Evolutionary conservation across 1,284 basidiomycete genomes (phyloP).

Genomic region (Cryptococcus maquisensis): DNA sequence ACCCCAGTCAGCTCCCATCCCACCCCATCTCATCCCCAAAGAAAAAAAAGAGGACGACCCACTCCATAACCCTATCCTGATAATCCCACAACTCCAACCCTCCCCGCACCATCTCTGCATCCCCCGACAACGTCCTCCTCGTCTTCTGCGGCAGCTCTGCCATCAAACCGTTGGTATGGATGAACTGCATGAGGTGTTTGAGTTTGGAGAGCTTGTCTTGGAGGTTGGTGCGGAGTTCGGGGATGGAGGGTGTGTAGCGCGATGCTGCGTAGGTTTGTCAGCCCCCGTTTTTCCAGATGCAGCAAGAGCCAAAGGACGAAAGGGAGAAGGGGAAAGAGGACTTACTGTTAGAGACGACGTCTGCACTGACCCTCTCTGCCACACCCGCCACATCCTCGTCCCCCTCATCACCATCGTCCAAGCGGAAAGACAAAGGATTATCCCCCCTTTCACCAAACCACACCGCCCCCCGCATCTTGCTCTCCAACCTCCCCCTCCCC

Average conservation of each 20-base stretch:
- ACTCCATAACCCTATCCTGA: slow-evolving; percentile 59
- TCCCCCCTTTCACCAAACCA: slow-evolving; percentile 53
- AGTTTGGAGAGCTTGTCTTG: slow-evolving; percentile 69
- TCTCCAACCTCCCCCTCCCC: slow-evolving; percentile 48
- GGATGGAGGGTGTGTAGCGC: slow-evolving; percentile 66
- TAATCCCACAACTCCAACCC: slow-evolving; percentile 77
- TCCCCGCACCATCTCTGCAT: slow-evolving; percentile 84
- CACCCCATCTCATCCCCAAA: neutral
- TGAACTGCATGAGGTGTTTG: slow-evolving; percentile 76
- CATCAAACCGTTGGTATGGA: slow-evolving; percentile 76
- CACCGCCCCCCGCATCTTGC: slow-evolving; percentile 55
- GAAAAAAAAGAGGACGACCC: slow-evolving; percentile 9
- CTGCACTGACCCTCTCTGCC: slow-evolving; percentile 50
- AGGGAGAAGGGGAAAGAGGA: neutral
- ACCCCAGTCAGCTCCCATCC: slow-evolving; percentile 1
- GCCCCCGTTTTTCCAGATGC: neutral
- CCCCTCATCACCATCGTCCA: slow-evolving; percentile 18
- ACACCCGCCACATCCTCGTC: slow-evolving; percentile 54
- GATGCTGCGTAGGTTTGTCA: slow-evolving; percentile 54
- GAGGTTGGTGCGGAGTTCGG: slow-evolving; percentile 78
- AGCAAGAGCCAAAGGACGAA: neutral
- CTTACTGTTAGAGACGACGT: slow-evolving; percentile 49
- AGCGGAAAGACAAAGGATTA: slow-evolving; percentile 55
- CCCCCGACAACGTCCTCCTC: slow-evolving; percentile 69
- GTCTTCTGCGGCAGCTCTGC: slow-evolving; percentile 76